These are phyloP conservation scores for Coemansia sp. DNA, from an alignment of 192 early-diverging fungal genomes.

Conservation along the genomic window DNA sequence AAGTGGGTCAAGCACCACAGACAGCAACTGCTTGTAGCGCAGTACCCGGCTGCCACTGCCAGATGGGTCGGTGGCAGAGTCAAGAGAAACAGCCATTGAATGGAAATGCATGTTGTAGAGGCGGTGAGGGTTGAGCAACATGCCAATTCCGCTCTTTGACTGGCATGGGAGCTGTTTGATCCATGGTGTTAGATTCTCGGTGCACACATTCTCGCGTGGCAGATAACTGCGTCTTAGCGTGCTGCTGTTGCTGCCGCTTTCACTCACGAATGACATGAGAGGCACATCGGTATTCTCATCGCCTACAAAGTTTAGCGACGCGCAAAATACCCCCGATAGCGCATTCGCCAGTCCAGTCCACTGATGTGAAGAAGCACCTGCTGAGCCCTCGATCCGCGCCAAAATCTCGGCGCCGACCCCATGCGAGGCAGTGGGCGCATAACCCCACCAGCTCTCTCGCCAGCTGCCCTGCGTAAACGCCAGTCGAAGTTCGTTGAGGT, in stretches of 20 bases:
- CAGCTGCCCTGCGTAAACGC: slow-evolving; percentile 90
- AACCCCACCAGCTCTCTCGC: slow-evolving; percentile 78
- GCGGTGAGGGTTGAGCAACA: slow-evolving; percentile 85
- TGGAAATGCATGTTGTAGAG: slow-evolving; percentile 90
- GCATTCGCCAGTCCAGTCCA: slow-evolving; percentile 91
- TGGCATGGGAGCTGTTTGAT: slow-evolving; percentile 94
- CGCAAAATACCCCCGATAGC: slow-evolving; percentile 92
- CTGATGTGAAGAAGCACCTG: slow-evolving; percentile 53
- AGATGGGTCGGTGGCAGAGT: slow-evolving; percentile 53
- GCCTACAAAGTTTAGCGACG: slow-evolving; percentile 93
- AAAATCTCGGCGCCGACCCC: slow-evolving; percentile 76
- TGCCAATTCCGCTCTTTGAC: slow-evolving; percentile 83
- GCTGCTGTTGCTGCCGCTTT: neutral
- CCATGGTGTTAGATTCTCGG: slow-evolving; percentile 98
- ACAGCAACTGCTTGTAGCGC: slow-evolving; percentile 70
- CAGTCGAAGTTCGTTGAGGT: slow-evolving; percentile 78
- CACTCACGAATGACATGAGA: slow-evolving; percentile 47
- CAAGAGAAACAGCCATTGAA: slow-evolving; percentile 79
- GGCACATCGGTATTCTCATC: slow-evolving; percentile 66
- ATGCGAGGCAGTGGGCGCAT: slow-evolving; percentile 53
- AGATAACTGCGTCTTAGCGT: slow-evolving; percentile 73
- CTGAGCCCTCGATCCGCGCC: slow-evolving; percentile 59
- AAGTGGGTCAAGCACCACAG: slow-evolving; percentile 76
- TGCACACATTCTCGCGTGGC: slow-evolving; percentile 93
- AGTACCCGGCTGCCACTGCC: slow-evolving; percentile 55